A percentile compares a stretch with the other conserved stretches of the same genome.
phyloP scores from a whole-genome alignment of 305 asterid genomes.

The Ajuga reptans region DNA sequence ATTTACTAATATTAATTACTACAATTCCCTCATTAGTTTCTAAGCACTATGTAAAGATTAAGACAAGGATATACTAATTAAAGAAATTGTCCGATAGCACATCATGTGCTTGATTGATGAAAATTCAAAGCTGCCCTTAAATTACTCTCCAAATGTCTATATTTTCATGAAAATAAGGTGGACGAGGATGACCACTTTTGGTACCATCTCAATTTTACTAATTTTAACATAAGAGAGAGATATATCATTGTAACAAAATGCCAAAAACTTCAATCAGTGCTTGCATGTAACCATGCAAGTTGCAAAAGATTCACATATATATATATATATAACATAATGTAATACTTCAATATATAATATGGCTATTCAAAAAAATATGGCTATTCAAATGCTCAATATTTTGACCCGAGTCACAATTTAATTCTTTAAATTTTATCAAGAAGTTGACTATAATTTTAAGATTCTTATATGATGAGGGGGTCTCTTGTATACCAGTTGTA shows the following conservation, averaged over 20 bases:
- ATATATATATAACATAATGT: neutral
- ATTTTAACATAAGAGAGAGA: neutral
- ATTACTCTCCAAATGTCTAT: slow-evolving; percentile 23
- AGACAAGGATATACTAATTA: neutral
- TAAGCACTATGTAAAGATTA: neutral
- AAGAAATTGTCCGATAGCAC: slow-evolving; percentile 9
- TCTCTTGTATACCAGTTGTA: too few relatives aligned
- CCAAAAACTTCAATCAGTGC: slow-evolving; percentile 16
- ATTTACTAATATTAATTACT: neutral
- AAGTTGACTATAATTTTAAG: too few relatives aligned
- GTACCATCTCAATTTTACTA: neutral
- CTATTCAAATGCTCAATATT: neutral
- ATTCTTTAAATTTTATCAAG: too few relatives aligned
- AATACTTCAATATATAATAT: neutral
- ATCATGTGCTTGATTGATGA: slow-evolving; percentile 27
- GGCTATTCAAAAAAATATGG: too few relatives aligned
- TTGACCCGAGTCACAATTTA: neutral
- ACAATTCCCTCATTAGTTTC: neutral
- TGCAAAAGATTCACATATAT: neutral
- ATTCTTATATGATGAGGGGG: too few relatives aligned
- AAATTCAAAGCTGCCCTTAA: slow-evolving; percentile 20
- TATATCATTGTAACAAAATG: neutral
- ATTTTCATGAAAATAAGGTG: slow-evolving; percentile 20
- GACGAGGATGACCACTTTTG: slow-evolving; percentile 2
- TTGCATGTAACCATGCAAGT: too few relatives aligned